A percentile compares a stretch with the other conserved stretches of the same genome.
Conservation (phyloP, 2,329 filamentous ascomycete genomes). For the Pleomassaria siparia region DNA sequence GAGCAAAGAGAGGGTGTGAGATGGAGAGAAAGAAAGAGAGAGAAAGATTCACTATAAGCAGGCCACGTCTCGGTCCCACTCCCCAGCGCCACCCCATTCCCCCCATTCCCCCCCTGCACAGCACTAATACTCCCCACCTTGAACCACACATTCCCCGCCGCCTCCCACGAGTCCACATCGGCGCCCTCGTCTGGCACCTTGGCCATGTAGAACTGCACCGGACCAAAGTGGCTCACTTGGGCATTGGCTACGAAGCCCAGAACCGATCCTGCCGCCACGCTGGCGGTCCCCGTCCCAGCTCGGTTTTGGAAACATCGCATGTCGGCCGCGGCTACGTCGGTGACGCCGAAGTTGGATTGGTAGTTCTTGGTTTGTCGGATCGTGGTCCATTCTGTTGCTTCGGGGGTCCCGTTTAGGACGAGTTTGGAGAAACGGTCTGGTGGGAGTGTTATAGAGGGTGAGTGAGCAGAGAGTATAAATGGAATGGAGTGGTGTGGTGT, state of each 20-base stretch:
- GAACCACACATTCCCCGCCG: slow-evolving; percentile 35
- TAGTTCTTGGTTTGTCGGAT: slow-evolving; percentile 54
- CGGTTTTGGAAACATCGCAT: slow-evolving; percentile 56
- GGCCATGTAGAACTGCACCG: slow-evolving; percentile 58
- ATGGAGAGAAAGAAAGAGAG: slow-evolving; percentile 30
- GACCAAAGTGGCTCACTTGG: slow-evolving; percentile 55
- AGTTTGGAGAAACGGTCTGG: slow-evolving; percentile 30
- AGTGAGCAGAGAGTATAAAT: not conserved
- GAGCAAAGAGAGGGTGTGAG: not conserved
- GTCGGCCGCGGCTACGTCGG: slow-evolving; percentile 49
- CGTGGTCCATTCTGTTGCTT: slow-evolving; percentile 48
- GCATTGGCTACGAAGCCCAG: slow-evolving; percentile 50
- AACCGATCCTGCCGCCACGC: slow-evolving; percentile 48
- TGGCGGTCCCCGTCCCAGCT: slow-evolving; percentile 46
- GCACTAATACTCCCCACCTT: slow-evolving; percentile 29
- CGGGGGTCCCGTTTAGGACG: slow-evolving; percentile 26
- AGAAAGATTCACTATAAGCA: slow-evolving; percentile 21
- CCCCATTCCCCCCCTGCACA: slow-evolving; percentile 15
- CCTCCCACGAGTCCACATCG: slow-evolving; percentile 31
- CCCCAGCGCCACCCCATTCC: slow-evolving; percentile 22
- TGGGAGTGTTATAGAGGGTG: not conserved
- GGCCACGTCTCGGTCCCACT: slow-evolving; percentile 30
- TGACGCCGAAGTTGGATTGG: slow-evolving; percentile 54
- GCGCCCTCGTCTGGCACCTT: slow-evolving; percentile 44
- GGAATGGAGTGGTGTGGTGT: no score